Evolutionary conservation across 179 eudicot species (phyloP), one percentile per base, ranked within the genome.

Genomic region (Drosera spatulata): DNA sequence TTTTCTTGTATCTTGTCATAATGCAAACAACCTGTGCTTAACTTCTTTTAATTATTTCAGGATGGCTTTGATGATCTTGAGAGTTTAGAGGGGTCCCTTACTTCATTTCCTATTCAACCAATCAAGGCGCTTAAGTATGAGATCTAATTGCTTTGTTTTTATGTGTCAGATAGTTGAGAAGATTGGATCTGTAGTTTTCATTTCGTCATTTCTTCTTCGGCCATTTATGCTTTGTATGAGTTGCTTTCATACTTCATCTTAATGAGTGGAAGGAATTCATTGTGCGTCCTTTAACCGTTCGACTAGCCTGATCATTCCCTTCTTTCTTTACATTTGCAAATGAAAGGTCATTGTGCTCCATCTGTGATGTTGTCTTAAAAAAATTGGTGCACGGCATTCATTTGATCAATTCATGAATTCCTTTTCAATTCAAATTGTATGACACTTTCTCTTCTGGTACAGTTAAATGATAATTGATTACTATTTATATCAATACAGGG

Each of bases 111-210:
- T 50, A 69, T 82, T 50, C 82, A 84, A 61, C 87, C 93, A 41
- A 79, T 86, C 56, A 85, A 81, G 71, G 90, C 86, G 62, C 87
- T 86, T 52, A 91, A 84, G 95, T 91, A 86, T 58, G 79, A 58
- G 48, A 11, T 12, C 57, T 47, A 48, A 9, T 33, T 58, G 40
- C 33, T 3, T 7, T 56, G n/a, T 39, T 39, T 10, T 39, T 56
- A 14, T 56, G 14, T 2, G 59, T 38, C n/a, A 56, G 59, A 41
- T 10, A 4, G 3, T 54, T 39, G 43, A 39, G 42, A 1, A 41
- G 7, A 10, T 56, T 51, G 59, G n/a, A 11, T 15, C 13, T 39
- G 59, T 3, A 6, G 40, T n/a, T 52, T 6, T 5, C 14, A 52
- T 52, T 52, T 22, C 0, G 33, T 22, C 33, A 22, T 22, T 22